Evolutionary conservation across 345 rosid species (phyloP), one percentile per base, ranked within the genome.

Genomic region (Euphorbia lathyris): DNA sequence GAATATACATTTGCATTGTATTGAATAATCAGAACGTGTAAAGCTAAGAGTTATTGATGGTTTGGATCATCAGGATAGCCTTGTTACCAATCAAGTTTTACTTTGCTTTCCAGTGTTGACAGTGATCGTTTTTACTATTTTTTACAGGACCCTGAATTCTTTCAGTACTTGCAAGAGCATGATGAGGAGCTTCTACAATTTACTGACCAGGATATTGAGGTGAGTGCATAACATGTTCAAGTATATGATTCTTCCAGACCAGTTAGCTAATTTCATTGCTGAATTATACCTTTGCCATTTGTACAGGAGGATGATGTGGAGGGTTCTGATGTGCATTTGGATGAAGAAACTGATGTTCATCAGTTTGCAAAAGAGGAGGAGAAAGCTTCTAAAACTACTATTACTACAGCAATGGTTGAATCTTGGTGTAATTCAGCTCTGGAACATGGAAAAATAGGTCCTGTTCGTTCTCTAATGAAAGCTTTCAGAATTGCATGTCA

Each of bases 401-500:
- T 92, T 63, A 90, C 98, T 26, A 23, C 78, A 51, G 87, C 76
- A 0, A 87, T 92, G 98, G 90, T 95, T 63, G 89, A 90, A 45
- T 79, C 88, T 30, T 95, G 99, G 99, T 81, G 90, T 71, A 75
- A 79, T 25, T 73, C 88, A 63, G 87, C 87, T 68, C 73, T 48
- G 73, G 86, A 87, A 72, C 82, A 82, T 26, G 80, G 83, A 1
- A 89, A 83, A 78, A 67, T 92, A 71, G 84, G 96, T 66, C 88
- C 83, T 12, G 79, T 87, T 53, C 97, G 91, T 69, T 83, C 90
- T 70, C 86, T 95, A 62, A 65, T 90, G 88, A 86, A 84, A 81
- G 99, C 94, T 81, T 95, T 87, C 79, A 86, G 98, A 83, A 84
- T 84, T 66, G 98, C 99, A 11, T 92, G 97, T 73, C 99, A 95